These are phyloP conservation scores for Teratosphaeria nubilosa DNA, from an alignment of 2,329 filamentous ascomycete species.

Conservation along the genomic window DNA sequence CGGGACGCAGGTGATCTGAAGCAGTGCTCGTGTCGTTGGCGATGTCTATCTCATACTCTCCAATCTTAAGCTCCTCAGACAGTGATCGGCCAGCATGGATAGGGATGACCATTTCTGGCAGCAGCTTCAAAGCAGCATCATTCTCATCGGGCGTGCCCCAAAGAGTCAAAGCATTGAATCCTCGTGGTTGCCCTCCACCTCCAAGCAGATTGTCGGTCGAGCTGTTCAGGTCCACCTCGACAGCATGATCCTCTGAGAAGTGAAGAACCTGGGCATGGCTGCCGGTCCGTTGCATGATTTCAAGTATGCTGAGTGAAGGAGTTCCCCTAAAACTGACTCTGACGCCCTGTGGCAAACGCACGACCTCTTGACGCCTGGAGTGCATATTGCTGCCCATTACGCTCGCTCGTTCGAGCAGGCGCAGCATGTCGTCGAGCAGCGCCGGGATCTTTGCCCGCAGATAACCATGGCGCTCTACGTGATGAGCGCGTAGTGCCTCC, in stretches of 20 bases:
- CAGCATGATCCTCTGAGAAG: not conserved
- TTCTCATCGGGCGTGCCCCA: conserved; percentile 13
- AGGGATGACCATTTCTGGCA: conserved; percentile 7
- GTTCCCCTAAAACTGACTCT: conserved; percentile 11
- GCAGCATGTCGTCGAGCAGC: conserved; percentile 8
- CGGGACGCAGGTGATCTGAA: not conserved
- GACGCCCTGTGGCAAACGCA: conserved; percentile 12
- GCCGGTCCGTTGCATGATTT: conserved; percentile 22
- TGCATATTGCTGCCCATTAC: conserved; percentile 4
- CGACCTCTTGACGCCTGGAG: conserved; percentile 12
- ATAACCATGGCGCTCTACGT: not conserved
- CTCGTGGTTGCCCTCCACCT: not conserved
- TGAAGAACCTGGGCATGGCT: conserved; percentile 14
- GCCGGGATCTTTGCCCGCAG: not conserved
- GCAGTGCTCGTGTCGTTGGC: not conserved
- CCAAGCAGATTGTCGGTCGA: not conserved
- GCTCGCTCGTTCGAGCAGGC: conserved; percentile 10
- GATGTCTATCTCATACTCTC: not conserved
- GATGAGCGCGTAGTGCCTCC: not conserved
- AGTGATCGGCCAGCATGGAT: not conserved
- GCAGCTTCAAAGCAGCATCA: conserved; percentile 7
- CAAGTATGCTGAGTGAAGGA: conserved; percentile 12
- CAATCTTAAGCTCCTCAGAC: not conserved
- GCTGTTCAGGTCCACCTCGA: not conserved
- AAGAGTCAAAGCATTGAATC: conserved; percentile 13